These are phyloP conservation scores for Wickerhamiella lipophila DNA, from an alignment of 805 yeast genomes.

Conservation along the genomic window DNA sequence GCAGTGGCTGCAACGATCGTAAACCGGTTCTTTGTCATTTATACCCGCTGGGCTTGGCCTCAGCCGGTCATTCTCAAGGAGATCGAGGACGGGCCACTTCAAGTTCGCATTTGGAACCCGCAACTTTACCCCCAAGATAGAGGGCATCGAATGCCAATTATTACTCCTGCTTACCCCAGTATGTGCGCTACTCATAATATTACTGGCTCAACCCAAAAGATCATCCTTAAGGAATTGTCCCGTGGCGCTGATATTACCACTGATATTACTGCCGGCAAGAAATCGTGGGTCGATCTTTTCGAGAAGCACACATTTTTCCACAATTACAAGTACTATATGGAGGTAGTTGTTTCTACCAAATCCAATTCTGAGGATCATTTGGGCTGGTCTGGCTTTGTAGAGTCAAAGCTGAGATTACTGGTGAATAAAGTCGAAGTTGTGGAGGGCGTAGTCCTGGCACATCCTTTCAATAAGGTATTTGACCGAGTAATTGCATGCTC, in stretches of 20 bases:
- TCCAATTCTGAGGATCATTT: constrained; percentile 69
- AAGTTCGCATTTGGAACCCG: constrained; percentile 96
- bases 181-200: constrained; percentile 99
- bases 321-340: constrained; percentile 74
- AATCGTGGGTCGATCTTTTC: constrained; percentile 64
- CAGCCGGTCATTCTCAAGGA: constrained; percentile 88
- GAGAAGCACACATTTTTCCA: constrained; percentile 70
- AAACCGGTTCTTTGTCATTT: constrained; percentile 76
- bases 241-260: constrained; percentile 64
- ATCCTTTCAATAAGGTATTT: constrained; percentile 76
- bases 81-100: constrained; percentile 94
- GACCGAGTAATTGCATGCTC: constrained; percentile 39
- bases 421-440: constrained; percentile 73
- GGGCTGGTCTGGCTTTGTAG: constrained; percentile 89
- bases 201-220: constrained; percentile 71
- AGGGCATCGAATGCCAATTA: constrained; percentile 90
- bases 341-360: constrained; percentile 64
- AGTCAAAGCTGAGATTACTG: constrained; percentile 66
- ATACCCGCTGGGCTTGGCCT: constrained; percentile 94
- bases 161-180: constrained; percentile 95
- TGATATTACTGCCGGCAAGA: constrained; percentile 50
- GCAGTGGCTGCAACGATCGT: constrained; percentile 87
- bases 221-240: constrained; percentile 64
- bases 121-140: constrained; percentile 78
- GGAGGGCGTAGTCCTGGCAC: constrained; percentile 69